Conservation (phyloP, 1,284 basidiomycete genomes). For the Cystobasidiaceae sp. region DNA sequence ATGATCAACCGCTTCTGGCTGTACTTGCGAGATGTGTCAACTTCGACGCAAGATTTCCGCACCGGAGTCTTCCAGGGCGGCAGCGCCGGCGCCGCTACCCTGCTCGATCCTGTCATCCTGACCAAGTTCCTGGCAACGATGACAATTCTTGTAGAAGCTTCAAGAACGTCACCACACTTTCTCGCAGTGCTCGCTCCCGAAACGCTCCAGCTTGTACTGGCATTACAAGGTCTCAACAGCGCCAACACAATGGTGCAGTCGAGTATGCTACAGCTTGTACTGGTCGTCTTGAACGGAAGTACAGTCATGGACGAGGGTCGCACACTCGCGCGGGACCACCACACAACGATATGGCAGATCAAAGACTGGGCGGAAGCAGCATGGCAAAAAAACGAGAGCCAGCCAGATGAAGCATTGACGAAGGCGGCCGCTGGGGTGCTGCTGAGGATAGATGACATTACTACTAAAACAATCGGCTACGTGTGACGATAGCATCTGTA, state of each 20-base stretch:
- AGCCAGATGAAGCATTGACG: slow-evolving; percentile 60
- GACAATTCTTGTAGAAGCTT: slow-evolving; percentile 72
- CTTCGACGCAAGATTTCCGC: slow-evolving; percentile 54
- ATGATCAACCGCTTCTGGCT: slow-evolving; percentile 84
- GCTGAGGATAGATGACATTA: slow-evolving; percentile 70
- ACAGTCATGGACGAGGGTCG: slow-evolving; percentile 70
- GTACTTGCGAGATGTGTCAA: slow-evolving; percentile 74
- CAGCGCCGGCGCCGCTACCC: slow-evolving; percentile 65
- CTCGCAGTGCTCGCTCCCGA: slow-evolving; percentile 71
- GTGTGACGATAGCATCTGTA: slow-evolving; percentile 38
- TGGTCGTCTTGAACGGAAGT: slow-evolving; percentile 69
- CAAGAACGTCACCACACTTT: slow-evolving; percentile 71
- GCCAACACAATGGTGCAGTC: slow-evolving; percentile 65
- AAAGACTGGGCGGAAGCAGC: slow-evolving; percentile 75
- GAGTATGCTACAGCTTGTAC: slow-evolving; percentile 66
- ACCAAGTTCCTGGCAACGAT: slow-evolving; percentile 70
- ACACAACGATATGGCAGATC: slow-evolving; percentile 61
- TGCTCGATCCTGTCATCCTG: slow-evolving; percentile 69
- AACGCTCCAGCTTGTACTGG: slow-evolving; percentile 71
- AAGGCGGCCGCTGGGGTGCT: slow-evolving; percentile 72
- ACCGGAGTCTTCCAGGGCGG: slow-evolving; percentile 57
- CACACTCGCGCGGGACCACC: slow-evolving; percentile 67
- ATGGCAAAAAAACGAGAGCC: slow-evolving; percentile 60
- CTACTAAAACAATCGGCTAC: slow-evolving; percentile 50
- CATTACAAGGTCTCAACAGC: slow-evolving; percentile 55